Percentiles rank a stretch among this genome's conserved stretches.
phyloP scores from a whole-genome alignment of 805 yeast species.

The Hanseniaspora hatyaiensis region DNA sequence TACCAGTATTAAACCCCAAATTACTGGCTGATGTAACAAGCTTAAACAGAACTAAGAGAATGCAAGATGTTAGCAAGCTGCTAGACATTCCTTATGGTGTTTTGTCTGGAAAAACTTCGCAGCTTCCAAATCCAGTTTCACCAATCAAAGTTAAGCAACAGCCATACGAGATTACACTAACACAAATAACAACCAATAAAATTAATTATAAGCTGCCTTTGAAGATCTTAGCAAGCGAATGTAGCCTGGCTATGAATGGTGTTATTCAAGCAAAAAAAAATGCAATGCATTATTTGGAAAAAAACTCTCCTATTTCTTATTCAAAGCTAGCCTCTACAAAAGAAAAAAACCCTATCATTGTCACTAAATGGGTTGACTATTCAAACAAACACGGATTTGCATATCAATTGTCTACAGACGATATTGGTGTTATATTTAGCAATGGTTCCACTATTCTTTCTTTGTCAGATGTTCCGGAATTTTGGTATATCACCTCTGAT shows the following conservation, averaged over 20 bases:
- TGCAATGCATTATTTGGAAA: constrained; percentile 3
- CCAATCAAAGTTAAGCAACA: constrained; percentile 15
- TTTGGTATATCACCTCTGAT: constrained; percentile 50
- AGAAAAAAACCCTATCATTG: constrained; percentile 47
- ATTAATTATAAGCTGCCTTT: constrained; percentile 31
- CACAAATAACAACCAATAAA: constrained; percentile 27
- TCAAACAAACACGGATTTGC: constrained; percentile 92
- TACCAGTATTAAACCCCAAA: not conserved
- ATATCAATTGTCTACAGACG: constrained; percentile 79
- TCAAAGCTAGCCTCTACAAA: not conserved
- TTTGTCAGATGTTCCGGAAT: constrained; percentile 49
- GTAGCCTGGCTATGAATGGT: constrained; percentile 37
- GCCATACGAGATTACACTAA: constrained; percentile 17
- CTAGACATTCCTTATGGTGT: constrained; percentile 20
- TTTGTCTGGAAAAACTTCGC: not conserved
- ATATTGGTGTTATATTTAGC: constrained; percentile 81
- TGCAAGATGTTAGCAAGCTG: constrained; percentile 29
- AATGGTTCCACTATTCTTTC: constrained; percentile 74
- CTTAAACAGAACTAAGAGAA: constrained; percentile 27
- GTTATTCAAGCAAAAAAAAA: constrained; percentile 32
- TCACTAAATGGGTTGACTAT: constrained; percentile 96
- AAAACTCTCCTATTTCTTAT: constrained; percentile 9
- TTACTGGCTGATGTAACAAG: not conserved
- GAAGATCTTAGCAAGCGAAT: constrained; percentile 36
- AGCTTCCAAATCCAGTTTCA: constrained; percentile 14